Percentiles rank a stretch among this genome's conserved stretches.
Conservation (phyloP, 768 basidiomycete species). For the Mycena sanguinolenta region DNA sequence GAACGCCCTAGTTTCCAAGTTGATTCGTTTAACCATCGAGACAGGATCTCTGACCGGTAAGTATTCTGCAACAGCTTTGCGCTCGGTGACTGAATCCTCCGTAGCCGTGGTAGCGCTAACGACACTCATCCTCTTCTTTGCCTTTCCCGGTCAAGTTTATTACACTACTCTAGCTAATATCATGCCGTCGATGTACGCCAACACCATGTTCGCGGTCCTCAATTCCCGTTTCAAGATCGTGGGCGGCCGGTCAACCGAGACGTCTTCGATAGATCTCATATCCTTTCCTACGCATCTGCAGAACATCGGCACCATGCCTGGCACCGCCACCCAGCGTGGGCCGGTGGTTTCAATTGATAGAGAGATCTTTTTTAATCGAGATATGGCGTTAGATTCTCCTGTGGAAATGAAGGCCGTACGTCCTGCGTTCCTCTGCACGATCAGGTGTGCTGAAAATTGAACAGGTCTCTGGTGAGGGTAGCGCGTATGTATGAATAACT, state of each 20-base stretch:
- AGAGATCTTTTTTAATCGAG: neutral
- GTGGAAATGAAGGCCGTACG: neutral
- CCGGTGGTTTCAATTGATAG: slow-evolving; percentile 1
- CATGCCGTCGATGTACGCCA: slow-evolving; percentile 17
- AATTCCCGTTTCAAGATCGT: slow-evolving; percentile 15
- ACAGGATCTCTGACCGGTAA: slow-evolving; percentile 15
- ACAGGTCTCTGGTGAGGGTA: neutral
- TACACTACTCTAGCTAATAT: neutral
- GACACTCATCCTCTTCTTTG: slow-evolving; percentile 9
- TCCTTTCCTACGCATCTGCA: slow-evolving; percentile 1
- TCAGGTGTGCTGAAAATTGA: neutral
- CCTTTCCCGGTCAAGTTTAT: neutral
- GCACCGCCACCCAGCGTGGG: neutral
- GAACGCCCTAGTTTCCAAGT: slow-evolving; percentile 1
- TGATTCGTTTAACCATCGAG: slow-evolving; percentile 5
- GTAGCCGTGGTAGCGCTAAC: neutral
- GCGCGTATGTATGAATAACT: too few relatives aligned
- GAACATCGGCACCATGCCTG: neutral
- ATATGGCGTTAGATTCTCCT: neutral
- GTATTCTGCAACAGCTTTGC: neutral
- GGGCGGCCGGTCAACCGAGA: slow-evolving; percentile 9
- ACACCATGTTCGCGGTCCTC: slow-evolving; percentile 17
- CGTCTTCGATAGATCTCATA: neutral
- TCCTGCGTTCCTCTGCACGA: neutral
- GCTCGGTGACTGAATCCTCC: neutral